phyloP scores from a whole-genome alignment of 2,329 filamentous ascomycete species.

The Periconia sp. region DNA sequence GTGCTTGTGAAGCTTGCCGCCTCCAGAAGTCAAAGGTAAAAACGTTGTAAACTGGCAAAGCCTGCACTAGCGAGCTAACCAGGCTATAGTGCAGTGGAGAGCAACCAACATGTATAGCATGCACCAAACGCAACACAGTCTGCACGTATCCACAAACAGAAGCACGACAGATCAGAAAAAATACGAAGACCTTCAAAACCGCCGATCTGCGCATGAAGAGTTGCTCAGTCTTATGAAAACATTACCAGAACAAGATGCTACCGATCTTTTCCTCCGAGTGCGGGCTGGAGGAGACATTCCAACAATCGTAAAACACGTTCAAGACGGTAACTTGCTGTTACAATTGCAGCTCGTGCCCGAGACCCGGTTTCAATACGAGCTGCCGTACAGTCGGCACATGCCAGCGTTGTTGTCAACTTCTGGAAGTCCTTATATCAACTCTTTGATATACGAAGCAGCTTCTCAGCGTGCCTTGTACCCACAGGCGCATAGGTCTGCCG shows the following conservation, averaged over 20 bases:
- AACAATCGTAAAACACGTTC: slow-evolving; percentile 14
- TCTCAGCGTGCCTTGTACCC: too few relatives aligned
- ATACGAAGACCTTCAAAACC: slow-evolving; percentile 9
- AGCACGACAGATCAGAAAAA: slow-evolving; percentile 9
- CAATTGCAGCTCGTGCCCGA: too few relatives aligned
- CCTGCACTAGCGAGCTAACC: neutral
- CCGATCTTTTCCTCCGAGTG: too few relatives aligned
- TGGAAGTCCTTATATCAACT: neutral
- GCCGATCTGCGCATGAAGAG: too few relatives aligned
- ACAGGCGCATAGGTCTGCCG: too few relatives aligned
- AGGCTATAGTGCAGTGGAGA: slow-evolving; percentile 8
- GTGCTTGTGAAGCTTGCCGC: neutral
- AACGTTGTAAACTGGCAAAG: neutral
- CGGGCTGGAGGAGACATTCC: too few relatives aligned
- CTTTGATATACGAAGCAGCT: too few relatives aligned
- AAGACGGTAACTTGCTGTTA: slow-evolving; percentile 10
- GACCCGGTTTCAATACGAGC: neutral
- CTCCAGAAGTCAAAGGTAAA: neutral
- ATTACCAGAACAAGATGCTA: too few relatives aligned
- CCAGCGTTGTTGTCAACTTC: neutral
- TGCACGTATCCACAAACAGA: slow-evolving; percentile 8
- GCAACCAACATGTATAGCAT: too few relatives aligned
- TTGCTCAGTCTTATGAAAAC: too few relatives aligned
- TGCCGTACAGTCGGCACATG: neutral
- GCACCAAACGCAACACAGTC: slow-evolving; percentile 3